Conservation (phyloP, 2,329 filamentous ascomycete species). For the Metarhizium guizhouense region DNA sequence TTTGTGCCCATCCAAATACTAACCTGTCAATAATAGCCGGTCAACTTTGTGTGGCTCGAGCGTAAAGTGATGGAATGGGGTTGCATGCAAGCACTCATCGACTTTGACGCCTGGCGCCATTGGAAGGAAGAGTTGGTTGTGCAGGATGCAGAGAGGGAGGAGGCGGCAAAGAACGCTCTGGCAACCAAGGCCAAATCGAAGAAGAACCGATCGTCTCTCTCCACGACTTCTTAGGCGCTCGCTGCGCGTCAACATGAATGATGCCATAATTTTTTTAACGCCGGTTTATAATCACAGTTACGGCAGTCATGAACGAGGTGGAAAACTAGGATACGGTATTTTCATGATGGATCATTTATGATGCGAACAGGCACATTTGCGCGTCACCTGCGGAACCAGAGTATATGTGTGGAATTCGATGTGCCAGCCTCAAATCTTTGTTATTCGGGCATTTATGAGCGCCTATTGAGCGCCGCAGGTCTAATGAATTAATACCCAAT, state of each 20-base stretch:
- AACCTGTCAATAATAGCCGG: slow-evolving; percentile 57
- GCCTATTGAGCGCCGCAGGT: neutral
- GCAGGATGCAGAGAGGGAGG: slow-evolving; percentile 34
- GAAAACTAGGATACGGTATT: neutral
- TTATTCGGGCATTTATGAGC: neutral
- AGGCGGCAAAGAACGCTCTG: slow-evolving; percentile 31
- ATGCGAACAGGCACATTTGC: neutral
- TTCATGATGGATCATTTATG: neutral
- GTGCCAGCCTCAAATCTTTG: neutral
- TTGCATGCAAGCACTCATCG: slow-evolving; percentile 98
- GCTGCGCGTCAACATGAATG: neutral
- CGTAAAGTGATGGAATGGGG: slow-evolving; percentile 99
- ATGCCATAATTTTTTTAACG: neutral
- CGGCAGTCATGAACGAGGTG: neutral
- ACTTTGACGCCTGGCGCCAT: slow-evolving; percentile 95
- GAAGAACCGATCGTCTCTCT: slow-evolving; percentile 33
- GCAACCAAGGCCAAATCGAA: slow-evolving; percentile 30
- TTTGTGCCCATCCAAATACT: neutral
- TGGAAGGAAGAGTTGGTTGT: slow-evolving; percentile 74
- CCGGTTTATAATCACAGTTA: neutral
- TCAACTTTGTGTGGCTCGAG: slow-evolving; percentile 95
- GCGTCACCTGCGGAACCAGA: neutral
- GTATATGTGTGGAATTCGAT: neutral
- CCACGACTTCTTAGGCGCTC: slow-evolving; percentile 12
- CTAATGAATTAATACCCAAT: neutral